These are phyloP conservation scores for Roridomyces roridus DNA, from an alignment of 768 basidiomycete genomes.

Conservation along the genomic window DNA sequence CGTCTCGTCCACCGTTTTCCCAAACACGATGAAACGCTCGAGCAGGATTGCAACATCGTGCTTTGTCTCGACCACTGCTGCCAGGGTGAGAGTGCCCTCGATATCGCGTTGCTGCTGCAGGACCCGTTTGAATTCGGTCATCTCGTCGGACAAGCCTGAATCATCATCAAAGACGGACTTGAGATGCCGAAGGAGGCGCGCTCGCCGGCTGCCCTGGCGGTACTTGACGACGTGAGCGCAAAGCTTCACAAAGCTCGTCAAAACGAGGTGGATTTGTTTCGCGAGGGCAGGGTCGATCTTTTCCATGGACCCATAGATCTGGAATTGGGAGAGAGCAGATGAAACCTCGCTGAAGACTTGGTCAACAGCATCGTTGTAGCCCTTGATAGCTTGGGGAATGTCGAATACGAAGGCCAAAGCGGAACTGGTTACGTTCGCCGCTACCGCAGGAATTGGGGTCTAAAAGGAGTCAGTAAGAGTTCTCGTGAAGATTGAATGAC, in stretches of 20 bases:
- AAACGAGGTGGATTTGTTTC: neutral
- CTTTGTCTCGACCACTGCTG: neutral
- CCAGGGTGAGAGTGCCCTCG: neutral
- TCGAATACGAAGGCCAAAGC: neutral
- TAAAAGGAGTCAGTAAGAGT: neutral
- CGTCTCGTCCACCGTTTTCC: neutral
- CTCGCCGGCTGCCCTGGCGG: neutral
- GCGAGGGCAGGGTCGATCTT: neutral
- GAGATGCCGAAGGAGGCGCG: neutral
- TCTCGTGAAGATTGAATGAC: neutral
- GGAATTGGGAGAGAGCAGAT: constrained; percentile 1
- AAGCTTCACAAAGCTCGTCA: constrained; percentile 2
- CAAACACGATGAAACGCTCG: neutral
- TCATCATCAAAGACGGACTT: constrained; percentile 4
- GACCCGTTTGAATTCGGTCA: neutral
- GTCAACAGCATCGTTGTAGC: constrained; percentile 3
- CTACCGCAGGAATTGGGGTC: neutral
- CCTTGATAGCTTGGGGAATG: constrained; percentile 3
- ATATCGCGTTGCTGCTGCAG: constrained; percentile 5
- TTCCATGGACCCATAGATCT: neutral
- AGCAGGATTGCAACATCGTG: neutral
- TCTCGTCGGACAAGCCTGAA: constrained; percentile 2
- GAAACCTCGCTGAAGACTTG: constrained; percentile 1
- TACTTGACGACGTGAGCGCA: constrained; percentile 10
- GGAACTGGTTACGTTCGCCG: neutral